A percentile compares a stretch with the other conserved stretches of the same genome.
Evolutionary conservation across 768 basidiomycete genomes (phyloP).

Genomic region (Leccinum subgranulosum): DNA sequence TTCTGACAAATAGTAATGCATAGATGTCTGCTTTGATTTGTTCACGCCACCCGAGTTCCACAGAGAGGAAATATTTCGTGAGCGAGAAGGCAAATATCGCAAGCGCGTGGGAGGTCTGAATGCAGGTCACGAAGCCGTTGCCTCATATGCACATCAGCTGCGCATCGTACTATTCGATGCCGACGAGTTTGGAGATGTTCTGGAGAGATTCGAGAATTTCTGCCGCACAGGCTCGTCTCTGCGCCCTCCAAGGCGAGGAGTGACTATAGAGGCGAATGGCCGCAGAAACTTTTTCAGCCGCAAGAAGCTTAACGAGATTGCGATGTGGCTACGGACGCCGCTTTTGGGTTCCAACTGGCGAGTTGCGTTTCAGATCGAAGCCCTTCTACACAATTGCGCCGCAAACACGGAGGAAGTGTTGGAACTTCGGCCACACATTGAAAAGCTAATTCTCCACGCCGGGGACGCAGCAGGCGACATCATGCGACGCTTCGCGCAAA

Average conservation of each 20-base stretch:
- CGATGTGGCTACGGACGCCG: slow-evolving; percentile 42
- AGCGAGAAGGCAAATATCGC: slow-evolving; percentile 42
- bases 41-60: slow-evolving; percentile 64
- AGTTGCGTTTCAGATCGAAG: slow-evolving; percentile 76
- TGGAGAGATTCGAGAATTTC: slow-evolving; percentile 50
- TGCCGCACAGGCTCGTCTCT: slow-evolving; percentile 47
- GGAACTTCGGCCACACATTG: slow-evolving; percentile 43
- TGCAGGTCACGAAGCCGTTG: slow-evolving; percentile 54
- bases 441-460: slow-evolving; percentile 35
- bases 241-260: slow-evolving; percentile 32
- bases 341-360: slow-evolving; percentile 44
- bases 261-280: slow-evolving; percentile 46
- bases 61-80: slow-evolving; percentile 52
- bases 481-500: slow-evolving; percentile 53
- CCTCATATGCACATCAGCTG: slow-evolving; percentile 71
- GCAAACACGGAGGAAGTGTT: slow-evolving; percentile 59
- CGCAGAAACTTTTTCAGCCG: slow-evolving; percentile 48
- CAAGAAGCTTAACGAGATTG: slow-evolving; percentile 45
- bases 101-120: slow-evolving; percentile 58
- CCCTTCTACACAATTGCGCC: slow-evolving; percentile 58
- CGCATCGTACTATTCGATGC: slow-evolving; percentile 57
- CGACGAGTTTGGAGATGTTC: slow-evolving; percentile 26
- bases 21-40: slow-evolving; percentile 69
- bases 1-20: slow-evolving; percentile 4
- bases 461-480: slow-evolving; percentile 42